Base-by-base conservation (phyloP, 108 stramenopile species). In the Ochromonas danica region DNA sequence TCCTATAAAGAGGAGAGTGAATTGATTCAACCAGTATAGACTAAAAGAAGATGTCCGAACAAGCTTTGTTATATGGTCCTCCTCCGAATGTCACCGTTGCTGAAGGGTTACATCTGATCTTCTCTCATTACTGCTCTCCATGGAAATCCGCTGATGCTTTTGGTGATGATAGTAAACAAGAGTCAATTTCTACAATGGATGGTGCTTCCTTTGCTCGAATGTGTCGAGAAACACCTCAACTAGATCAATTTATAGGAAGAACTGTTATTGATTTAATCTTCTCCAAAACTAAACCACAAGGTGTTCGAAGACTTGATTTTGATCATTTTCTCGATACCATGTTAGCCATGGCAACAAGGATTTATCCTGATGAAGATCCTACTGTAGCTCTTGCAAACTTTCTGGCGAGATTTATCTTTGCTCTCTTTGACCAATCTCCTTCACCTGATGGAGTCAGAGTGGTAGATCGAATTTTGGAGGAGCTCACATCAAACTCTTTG, bases 241-340 rank as follows among this genome's bases (percentile, higher is more conserved):
- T 84, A 27, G 80, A 61, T 43, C 25, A 70, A 22, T 38, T 43
- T 25, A 28, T 84, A 25, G 42, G 67, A 28, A 42, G 72, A 1
- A 77, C 35, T 25, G 78, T 72, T 3, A 81, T 84, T 39, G 83
- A 84, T 72, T 40, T 84, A n/a, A 77, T 84, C 36, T 84, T 84
- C 74, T 70, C 79, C 3, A 79, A 72, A 42, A 79, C 79, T 39
- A 80, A 81, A 31, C 67, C 62, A 25, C 65, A 62, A 27, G 40
- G 2, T 0, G 80, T 79, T 1, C 30, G 83, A 6, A 38, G 79
- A 10, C 30, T 84, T 0, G 80, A 78, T 71, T 84, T 81, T 70
- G 61, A 75, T 39, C 80, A 84, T 40, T 84, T 84, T 74, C 70
- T 84, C n/a, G 61, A 81, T 22, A 80, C 83, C 6, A 42, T 84